Conservation (phyloP, 2,329 filamentous ascomycete species). For the Chrysoporthe deuterocubensis region DNA sequence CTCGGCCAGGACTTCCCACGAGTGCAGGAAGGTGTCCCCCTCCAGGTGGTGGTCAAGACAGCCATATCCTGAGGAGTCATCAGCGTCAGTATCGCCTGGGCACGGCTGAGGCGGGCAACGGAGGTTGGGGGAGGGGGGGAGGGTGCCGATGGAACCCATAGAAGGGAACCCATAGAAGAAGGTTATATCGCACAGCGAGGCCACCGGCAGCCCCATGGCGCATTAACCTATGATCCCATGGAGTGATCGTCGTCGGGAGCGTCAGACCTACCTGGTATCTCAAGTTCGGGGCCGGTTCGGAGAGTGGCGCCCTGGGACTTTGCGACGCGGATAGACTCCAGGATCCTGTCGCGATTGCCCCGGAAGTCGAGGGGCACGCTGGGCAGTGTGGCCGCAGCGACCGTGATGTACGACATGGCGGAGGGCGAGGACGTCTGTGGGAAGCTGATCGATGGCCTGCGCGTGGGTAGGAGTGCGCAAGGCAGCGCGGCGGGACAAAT, state of each 20-base stretch:
- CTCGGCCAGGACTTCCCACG: conserved; percentile 32
- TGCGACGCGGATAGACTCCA: conserved; percentile 63
- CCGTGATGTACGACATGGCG: conserved; percentile 39
- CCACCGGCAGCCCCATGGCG: background rate
- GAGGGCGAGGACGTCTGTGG: background rate
- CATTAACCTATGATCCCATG: background rate
- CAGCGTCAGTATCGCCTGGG: background rate
- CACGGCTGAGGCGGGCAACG: no score
- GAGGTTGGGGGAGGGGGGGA: background rate
- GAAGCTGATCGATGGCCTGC: no score
- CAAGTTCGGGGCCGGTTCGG: conserved; percentile 59
- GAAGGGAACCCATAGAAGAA: no score
- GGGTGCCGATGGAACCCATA: background rate
- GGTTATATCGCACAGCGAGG: background rate
- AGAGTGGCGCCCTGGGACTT: conserved; percentile 65
- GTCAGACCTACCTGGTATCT: conserved; percentile 36
- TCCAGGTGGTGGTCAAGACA: conserved; percentile 40
- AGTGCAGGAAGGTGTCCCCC: conserved; percentile 31
- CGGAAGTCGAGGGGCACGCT: conserved; percentile 60
- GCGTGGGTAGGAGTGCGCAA: background rate
- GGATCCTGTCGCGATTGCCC: conserved; percentile 66
- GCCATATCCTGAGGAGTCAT: conserved; percentile 33
- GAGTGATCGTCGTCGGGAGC: background rate
- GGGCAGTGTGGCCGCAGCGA: conserved; percentile 41
- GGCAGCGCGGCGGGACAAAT: background rate